Conservation (phyloP, 768 basidiomycete species). For the Suillus occidentalis region DNA sequence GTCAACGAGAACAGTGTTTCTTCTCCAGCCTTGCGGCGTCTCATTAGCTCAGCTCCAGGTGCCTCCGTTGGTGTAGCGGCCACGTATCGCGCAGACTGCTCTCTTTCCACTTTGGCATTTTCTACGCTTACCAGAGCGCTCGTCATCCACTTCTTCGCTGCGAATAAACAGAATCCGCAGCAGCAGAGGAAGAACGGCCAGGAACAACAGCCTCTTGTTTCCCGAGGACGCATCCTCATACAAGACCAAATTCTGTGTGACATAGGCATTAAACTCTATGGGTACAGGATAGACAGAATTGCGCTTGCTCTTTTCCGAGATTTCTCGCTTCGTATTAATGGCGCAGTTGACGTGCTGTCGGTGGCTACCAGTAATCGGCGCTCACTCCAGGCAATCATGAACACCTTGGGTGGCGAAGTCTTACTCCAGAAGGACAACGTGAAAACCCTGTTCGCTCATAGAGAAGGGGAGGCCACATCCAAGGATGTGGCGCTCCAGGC, state of each 20-base stretch:
- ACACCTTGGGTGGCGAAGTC: conserved; percentile 38
- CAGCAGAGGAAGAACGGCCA: conserved; percentile 6
- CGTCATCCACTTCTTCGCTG: conserved; percentile 30
- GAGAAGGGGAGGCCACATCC: conserved; percentile 18
- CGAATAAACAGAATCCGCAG: conserved; percentile 10
- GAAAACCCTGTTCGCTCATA: conserved; percentile 29
- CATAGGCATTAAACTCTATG: conserved; percentile 31
- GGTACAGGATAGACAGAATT: conserved; percentile 49
- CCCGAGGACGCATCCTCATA: conserved; percentile 25
- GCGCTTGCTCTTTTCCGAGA: conserved; percentile 42
- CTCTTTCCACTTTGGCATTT: conserved; percentile 40
- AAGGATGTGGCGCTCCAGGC: conserved; percentile 39
- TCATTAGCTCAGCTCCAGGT: conserved; percentile 29
- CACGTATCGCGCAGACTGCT: conserved; percentile 35
- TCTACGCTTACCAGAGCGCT: conserved; percentile 37
- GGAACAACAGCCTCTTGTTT: not conserved
- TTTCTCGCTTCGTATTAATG: conserved; percentile 31
- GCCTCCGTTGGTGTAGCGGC: conserved; percentile 44
- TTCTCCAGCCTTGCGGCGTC: conserved; percentile 22
- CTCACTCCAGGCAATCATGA: conserved; percentile 35
- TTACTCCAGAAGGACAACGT: conserved; percentile 29
- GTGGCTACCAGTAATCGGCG: conserved; percentile 24
- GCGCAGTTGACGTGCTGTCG: conserved; percentile 45
- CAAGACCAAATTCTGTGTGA: conserved; percentile 34
- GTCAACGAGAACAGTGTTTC: conserved; percentile 29